phyloP scores from a whole-genome alignment of 2,329 filamentous ascomycete genomes.

The Ambrosiella beaveri region DNA sequence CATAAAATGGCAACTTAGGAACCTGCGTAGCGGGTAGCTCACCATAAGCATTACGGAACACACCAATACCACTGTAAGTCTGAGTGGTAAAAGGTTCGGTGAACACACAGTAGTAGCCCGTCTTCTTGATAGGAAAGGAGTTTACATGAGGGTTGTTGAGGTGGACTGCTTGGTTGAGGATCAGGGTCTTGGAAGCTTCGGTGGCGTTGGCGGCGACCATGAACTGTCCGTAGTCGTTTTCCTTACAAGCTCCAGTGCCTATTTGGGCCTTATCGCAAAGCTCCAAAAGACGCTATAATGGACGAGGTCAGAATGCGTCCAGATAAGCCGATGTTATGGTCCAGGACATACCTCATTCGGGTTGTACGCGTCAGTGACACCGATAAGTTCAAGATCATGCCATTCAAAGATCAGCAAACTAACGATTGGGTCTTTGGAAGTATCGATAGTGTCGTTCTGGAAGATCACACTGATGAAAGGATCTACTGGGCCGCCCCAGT shows the following conservation, averaged over 20 bases:
- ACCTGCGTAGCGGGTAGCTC: slow-evolving; percentile 92
- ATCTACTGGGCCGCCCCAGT: slow-evolving; percentile 76
- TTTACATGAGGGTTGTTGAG: slow-evolving; percentile 57
- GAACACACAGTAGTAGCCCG: slow-evolving; percentile 89
- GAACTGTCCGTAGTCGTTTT: slow-evolving; percentile 67
- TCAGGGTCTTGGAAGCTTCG: slow-evolving; percentile 48
- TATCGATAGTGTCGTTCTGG: slow-evolving; percentile 37
- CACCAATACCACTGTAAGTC: slow-evolving; percentile 64
- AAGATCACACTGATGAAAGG: slow-evolving; percentile 83
- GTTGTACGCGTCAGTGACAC: slow-evolving; percentile 41
- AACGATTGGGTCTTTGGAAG: slow-evolving; percentile 51
- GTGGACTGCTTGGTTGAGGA: slow-evolving; percentile 67
- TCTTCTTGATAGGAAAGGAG: slow-evolving; percentile 73
- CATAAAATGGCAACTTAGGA: slow-evolving; percentile 92
- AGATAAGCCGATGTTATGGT: slow-evolving; percentile 25
- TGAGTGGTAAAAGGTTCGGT: slow-evolving; percentile 51
- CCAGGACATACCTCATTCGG: slow-evolving; percentile 31
- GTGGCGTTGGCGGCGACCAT: slow-evolving; percentile 64
- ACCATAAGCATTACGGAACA: slow-evolving; percentile 91
- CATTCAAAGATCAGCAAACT: slow-evolving; percentile 90
- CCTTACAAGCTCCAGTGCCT: slow-evolving; percentile 51
- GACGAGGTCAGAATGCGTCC: neutral
- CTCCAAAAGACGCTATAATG: slow-evolving; percentile 22
- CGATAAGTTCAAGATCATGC: slow-evolving; percentile 66
- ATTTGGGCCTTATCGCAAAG: slow-evolving; percentile 66